Evolutionary conservation across 305 asterid species (phyloP).

Genomic region (Solanum hybrid): DNA sequence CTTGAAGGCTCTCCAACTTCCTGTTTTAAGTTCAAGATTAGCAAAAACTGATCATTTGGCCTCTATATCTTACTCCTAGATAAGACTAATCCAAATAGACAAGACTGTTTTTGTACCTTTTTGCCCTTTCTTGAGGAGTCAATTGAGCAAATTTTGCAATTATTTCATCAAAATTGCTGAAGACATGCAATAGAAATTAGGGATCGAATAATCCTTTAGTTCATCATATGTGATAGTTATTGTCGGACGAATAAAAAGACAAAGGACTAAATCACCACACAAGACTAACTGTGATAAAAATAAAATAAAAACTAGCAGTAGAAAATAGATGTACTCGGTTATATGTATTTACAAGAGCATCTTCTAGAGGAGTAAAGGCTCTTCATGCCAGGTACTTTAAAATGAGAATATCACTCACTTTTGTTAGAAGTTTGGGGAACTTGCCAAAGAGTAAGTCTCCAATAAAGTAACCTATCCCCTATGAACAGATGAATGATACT

Average conservation of each 20-base stretch:
- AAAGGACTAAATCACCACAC: not conserved
- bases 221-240: not conserved
- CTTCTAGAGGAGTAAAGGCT: not conserved
- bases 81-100: conserved; percentile 3
- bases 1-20: conserved; percentile 94
- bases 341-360: not conserved
- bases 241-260: not conserved
- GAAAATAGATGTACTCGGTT: not conserved
- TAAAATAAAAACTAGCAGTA: not conserved
- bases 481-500: not conserved
- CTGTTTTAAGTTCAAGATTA: conserved; percentile 29
- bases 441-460: not conserved
- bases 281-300: not conserved
- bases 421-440: not conserved
- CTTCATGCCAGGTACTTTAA: not conserved
- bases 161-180: conserved; percentile 78
- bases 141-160: conserved; percentile 71
- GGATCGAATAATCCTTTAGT: not conserved
- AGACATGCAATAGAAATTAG: conserved; percentile 6
- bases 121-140: conserved; percentile 77
- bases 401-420: not conserved
- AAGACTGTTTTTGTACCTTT: conserved; percentile 34
- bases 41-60: conserved; percentile 11
- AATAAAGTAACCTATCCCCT: not conserved
- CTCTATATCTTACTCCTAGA: not conserved